Base-by-base conservation (phyloP, 768 basidiomycete genomes). In the Rhizopogon vinicolor region DNA sequence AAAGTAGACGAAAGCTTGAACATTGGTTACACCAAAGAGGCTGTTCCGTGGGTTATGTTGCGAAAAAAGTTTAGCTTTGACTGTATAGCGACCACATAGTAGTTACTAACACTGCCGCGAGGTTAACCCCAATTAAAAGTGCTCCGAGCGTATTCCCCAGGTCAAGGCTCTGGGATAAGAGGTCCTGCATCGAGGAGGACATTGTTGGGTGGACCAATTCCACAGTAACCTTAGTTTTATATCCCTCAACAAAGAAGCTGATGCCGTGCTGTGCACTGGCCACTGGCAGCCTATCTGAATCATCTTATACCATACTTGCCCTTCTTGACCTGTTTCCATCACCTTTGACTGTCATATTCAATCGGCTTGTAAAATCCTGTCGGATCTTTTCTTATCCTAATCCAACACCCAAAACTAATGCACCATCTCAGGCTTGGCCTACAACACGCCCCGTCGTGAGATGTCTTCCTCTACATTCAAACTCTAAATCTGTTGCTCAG, bases 401-500 rank as follows among this genome's bases (percentile, higher is more conserved):
- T n/a, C 45, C 44, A 51, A 50, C 51, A 19, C 41, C 41, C 58
- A 35, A 57, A 45, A 39, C 54, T 55, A 19, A 41, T 41, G 29
- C 43, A 52, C 51, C n/a, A 50, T 40, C 37, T n/a, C 56, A 65
- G 65, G n/a, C 48, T 46, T 60, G 14, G 51, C 61, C 55, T 67
- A 67, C 63, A 66, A 60, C 58, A 66, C 70, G 10, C 70, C 69
- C 0, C 72, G 74, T 44, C 74, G 75, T 33, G 76, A 77, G 54
- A 68, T 70, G 59, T 25, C 3, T 25, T 25, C 25, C 25, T 3
- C 3, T 25, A 25, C 25, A 25, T 25, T 25, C 25, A 25, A 3
- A 25, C 25, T 25, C 25, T 25, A 25, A 25, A 25, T 25, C 25
- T 25, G 25, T 25, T 25, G 25, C 25, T 25, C 25, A 25, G 25